Percentiles rank a stretch among this genome's conserved stretches.
Evolutionary conservation across 1,284 basidiomycete species (phyloP).

Genomic region (Anthracocystis setariae): DNA sequence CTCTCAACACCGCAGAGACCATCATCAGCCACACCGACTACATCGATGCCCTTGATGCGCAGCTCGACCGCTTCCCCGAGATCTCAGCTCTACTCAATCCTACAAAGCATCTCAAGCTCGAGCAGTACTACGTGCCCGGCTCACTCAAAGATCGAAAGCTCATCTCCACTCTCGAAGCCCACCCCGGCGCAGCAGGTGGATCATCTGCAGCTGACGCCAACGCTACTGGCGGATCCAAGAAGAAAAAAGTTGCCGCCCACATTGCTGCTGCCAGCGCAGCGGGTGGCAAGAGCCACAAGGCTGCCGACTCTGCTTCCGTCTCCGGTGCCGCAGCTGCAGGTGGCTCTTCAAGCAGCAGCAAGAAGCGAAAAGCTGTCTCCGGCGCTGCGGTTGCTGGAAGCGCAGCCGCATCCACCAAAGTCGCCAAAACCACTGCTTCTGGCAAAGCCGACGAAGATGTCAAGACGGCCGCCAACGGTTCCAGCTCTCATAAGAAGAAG

Average conservation of each 20-base stretch:
- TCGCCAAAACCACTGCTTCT: slow-evolving; percentile 26
- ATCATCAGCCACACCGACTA: slow-evolving; percentile 66
- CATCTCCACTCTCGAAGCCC: slow-evolving; percentile 24
- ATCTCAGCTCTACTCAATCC: slow-evolving; percentile 53
- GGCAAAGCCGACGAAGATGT: slow-evolving; percentile 48
- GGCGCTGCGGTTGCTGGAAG: slow-evolving; percentile 18
- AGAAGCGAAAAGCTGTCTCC: slow-evolving; percentile 47
- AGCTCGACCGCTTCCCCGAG: slow-evolving; percentile 54
- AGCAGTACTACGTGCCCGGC: slow-evolving; percentile 42
- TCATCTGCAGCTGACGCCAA: slow-evolving; percentile 15
- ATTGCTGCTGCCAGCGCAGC: slow-evolving; percentile 20
- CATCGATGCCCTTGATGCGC: slow-evolving; percentile 60
- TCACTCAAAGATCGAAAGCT: slow-evolving; percentile 53
- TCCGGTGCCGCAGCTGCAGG: slow-evolving; percentile 17
- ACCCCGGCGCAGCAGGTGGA: slow-evolving; percentile 2
- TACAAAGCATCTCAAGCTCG: slow-evolving; percentile 48
- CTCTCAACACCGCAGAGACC: slow-evolving; percentile 90
- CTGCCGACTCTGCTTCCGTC: slow-evolving; percentile 22
- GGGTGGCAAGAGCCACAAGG: slow-evolving; percentile 37
- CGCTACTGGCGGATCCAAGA: slow-evolving; percentile 26
- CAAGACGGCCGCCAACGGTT: slow-evolving; percentile 40
- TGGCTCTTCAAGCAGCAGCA: slow-evolving; percentile 29
- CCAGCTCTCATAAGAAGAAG: slow-evolving; percentile 41
- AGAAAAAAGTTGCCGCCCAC: slow-evolving; percentile 42
- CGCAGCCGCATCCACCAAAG: slow-evolving; percentile 20